Evolutionary conservation across 116 monocot genomes (phyloP).

Genomic region (Iris pallida): DNA sequence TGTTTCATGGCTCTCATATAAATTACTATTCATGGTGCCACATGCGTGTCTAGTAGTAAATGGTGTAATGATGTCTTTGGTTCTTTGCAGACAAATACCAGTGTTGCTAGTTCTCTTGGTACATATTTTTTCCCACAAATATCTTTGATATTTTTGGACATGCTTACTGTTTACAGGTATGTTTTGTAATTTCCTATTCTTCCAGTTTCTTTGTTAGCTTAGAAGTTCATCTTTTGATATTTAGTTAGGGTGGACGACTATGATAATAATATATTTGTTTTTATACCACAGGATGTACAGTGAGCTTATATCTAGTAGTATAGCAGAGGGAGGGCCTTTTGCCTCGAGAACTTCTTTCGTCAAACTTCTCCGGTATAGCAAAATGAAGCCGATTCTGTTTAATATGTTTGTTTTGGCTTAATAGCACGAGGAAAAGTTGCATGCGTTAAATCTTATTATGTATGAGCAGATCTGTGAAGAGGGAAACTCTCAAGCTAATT

Average conservation of each 20-base stretch:
- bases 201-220: not conserved
- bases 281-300: constrained; percentile 80
- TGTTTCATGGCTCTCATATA: too few species aligned
- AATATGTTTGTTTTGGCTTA: too few species aligned
- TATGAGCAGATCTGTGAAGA: constrained; percentile 76
- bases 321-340: constrained; percentile 86
- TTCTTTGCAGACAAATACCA: constrained; percentile 81
- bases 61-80: not conserved
- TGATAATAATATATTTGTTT: too few species aligned
- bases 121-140: constrained; percentile 83
- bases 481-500: constrained; percentile 92
- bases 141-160: constrained; percentile 85
- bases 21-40: too few species aligned
- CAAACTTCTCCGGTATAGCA: constrained; percentile 69
- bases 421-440: not conserved
- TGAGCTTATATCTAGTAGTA: constrained; percentile 87
- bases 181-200: not conserved
- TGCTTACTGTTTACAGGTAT: constrained; percentile 92
- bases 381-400: not conserved
- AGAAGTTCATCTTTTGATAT: not conserved
- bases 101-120: constrained; percentile 82
- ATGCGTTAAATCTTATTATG: not conserved
- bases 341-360: constrained; percentile 87
- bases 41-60: too few species aligned
- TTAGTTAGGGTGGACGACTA: too few species aligned